Base-by-base conservation (phyloP, 2,329 filamentous ascomycete species). In the Cladosporium sp. region DNA sequence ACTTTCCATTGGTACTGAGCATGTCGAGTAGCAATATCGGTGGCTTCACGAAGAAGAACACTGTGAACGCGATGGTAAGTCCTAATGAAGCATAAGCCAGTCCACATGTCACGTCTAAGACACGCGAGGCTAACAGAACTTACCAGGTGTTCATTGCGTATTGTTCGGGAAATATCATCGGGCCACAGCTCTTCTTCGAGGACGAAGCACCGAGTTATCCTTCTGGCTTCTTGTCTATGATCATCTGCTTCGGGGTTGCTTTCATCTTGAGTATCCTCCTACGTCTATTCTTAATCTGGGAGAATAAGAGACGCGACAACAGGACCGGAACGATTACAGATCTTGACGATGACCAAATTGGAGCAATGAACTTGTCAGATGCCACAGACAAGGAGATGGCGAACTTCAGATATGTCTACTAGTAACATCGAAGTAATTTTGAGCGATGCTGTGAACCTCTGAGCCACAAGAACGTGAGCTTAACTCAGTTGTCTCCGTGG, bases 131-230 rank as follows among this genome's bases (percentile, higher is more conserved):
- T 55, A 55, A 55, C 18, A 12, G 2, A 21, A n/a, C 15, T 55
- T 4, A 12, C 2, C 18, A 55, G 52, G 52, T 55, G 8, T 74
- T 71, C 63, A 36, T 76, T 24, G 66, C 34, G 10, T 51, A n/a
- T 24, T 18, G 58, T n/a, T 34, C 64, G 28, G 67, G 72, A 6
- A 75, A 75, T 73, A 86, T 86, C 58, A 82, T 85, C 60, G 84
- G 84, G 0, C 82, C 82, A 10, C 82, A 84, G 73, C 88, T 82
- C 0, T 85, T 87, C 71, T 83, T 83, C 61, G 76, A 81, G 0
- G 72, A 80, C 18, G 85, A 89, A 69, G 79, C 80, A 3, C 84
- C 84, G 3, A 75, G 73, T 1, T 86, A 86, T 34, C 28, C 52
- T 12, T 32, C 28, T 21, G 52, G 52, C 18, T 55, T 55, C 52